A percentile compares a stretch with the other conserved stretches of the same genome.
These are phyloP conservation scores for Tolypocladium pustulatum DNA, from an alignment of 2,329 filamentous ascomycete species.

Conservation along the genomic window DNA sequence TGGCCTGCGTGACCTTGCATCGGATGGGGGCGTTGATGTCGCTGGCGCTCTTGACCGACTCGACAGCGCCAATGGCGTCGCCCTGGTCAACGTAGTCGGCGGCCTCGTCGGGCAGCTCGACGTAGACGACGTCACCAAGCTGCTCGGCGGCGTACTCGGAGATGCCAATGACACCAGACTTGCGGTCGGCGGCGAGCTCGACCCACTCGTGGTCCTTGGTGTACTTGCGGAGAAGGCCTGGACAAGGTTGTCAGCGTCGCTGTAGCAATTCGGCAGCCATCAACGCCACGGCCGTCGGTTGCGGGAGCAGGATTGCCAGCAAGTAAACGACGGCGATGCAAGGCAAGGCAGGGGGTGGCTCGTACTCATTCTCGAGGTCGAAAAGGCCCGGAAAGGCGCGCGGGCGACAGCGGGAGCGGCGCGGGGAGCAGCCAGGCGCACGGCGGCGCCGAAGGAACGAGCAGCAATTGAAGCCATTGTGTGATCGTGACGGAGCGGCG, in stretches of 20 bases:
- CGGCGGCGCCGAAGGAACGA: slow-evolving; percentile 27
- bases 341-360: neutral
- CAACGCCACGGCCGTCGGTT: neutral
- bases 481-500: slow-evolving; percentile 3
- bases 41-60: slow-evolving; percentile 97
- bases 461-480: slow-evolving; percentile 52
- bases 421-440: slow-evolving; percentile 24
- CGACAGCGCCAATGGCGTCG: slow-evolving; percentile 85
- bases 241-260: neutral
- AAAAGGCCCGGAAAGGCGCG: slow-evolving; percentile 26
- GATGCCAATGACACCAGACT: slow-evolving; percentile 74
- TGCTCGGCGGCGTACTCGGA: slow-evolving; percentile 84
- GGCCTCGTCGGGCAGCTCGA: slow-evolving; percentile 68
- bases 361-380: slow-evolving; percentile 28
- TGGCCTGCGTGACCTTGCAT: slow-evolving; percentile 67
- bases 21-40: slow-evolving; percentile 87
- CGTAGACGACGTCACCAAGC: slow-evolving; percentile 93
- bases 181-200: slow-evolving; percentile 73
- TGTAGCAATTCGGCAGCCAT: neutral
- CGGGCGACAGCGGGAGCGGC: slow-evolving; percentile 29
- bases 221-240: slow-evolving; percentile 68
- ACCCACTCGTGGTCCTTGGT: slow-evolving; percentile 99
- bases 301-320: neutral
- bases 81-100: slow-evolving; percentile 61
- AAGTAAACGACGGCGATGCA: neutral